A percentile compares a stretch with the other conserved stretches of the same genome.
These are phyloP conservation scores for Aspergillus aculeatus DNA, from an alignment of 2,329 filamentous ascomycete species.

Conservation along the genomic window DNA sequence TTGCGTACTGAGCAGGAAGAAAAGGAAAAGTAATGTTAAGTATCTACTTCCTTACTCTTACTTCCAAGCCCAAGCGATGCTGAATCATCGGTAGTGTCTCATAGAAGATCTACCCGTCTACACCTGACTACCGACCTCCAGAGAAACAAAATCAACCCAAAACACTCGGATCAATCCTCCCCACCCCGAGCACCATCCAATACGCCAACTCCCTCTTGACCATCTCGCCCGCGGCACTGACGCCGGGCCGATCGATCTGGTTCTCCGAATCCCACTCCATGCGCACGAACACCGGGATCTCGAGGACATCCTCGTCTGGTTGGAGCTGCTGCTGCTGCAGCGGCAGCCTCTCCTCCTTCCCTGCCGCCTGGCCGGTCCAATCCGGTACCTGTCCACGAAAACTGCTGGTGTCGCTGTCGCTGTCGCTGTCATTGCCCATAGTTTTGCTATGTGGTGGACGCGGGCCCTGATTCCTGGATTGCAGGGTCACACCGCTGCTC, in stretches of 20 bases:
- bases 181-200: slow-evolving; percentile 90
- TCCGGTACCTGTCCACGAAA: slow-evolving; percentile 20
- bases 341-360: background rate
- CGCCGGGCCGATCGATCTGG: slow-evolving; percentile 39
- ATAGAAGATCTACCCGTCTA: too few relatives aligned
- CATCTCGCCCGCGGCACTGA: slow-evolving; percentile 50
- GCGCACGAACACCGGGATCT: slow-evolving; percentile 92
- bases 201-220: slow-evolving; percentile 89
- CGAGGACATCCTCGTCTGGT: slow-evolving; percentile 66
- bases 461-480: too few relatives aligned
- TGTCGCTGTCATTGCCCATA: slow-evolving; percentile 22
- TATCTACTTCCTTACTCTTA: too few relatives aligned
- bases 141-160: slow-evolving; percentile 2
- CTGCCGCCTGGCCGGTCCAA: slow-evolving; percentile 24
- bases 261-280: slow-evolving; percentile 80
- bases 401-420: slow-evolving; percentile 22
- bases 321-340: slow-evolving; percentile 14
- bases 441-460: slow-evolving; percentile 36
- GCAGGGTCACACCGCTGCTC: too few relatives aligned
- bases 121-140: too few relatives aligned
- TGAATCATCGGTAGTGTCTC: too few relatives aligned
- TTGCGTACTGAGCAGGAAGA: too few relatives aligned
- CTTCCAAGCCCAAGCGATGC: too few relatives aligned
- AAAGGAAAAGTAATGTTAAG: too few relatives aligned
- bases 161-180: slow-evolving; percentile 60